Base-by-base conservation (phyloP, 257 asterid species). In the Lycium ferocissimum region DNA sequence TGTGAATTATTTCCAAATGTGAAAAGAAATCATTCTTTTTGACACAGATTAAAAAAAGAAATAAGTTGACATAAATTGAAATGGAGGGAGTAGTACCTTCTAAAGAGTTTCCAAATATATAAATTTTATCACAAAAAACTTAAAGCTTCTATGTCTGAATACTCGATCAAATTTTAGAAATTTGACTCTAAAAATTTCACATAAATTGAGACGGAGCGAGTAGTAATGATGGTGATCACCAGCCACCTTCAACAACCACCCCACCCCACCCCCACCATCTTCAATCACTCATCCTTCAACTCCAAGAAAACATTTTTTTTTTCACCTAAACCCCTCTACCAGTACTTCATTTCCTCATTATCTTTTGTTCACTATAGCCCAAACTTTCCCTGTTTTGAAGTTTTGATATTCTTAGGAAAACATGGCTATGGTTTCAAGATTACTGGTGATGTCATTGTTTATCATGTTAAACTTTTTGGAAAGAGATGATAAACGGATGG, bases 191-290 rank as follows among this genome's bases (percentile, higher is more conserved):
- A 26, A 26, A 26, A 26, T 26, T 26, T 26, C 1, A 26, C 33
- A 26, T 26, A 26, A 26, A 26, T 26, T 26, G 33, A 26, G 33
- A 26, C 33, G 33, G 33, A 26, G 33, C 33, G 33, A 26, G 33
- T 0, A 26, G 9, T 17, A 76, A 89, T 87, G 33, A 85, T 79
- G 94, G 90, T 89, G 88, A 89, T 87, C 90, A 95, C 93, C 94
- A 81, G 90, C 94, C 94, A 91, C 89, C 96, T 91, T 76, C 90
- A 92, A 92, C 93, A 89, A 90, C 96, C 90, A 73, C 54, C 81
- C 95, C 93, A 78, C 88, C 89, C 93, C 90, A 86, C 33, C 79
- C 33, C 37, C 58, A n/a, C 38, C 70, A 61, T n/a, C 83, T 84
- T 75, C 86, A 84, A 78, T 59, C 80, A 61, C 86, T 49, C 81